Percentiles rank a stretch among this genome's conserved stretches.
phyloP scores from a whole-genome alignment of 108 stramenopile species.

The Nitzschia inconspicua region DNA sequence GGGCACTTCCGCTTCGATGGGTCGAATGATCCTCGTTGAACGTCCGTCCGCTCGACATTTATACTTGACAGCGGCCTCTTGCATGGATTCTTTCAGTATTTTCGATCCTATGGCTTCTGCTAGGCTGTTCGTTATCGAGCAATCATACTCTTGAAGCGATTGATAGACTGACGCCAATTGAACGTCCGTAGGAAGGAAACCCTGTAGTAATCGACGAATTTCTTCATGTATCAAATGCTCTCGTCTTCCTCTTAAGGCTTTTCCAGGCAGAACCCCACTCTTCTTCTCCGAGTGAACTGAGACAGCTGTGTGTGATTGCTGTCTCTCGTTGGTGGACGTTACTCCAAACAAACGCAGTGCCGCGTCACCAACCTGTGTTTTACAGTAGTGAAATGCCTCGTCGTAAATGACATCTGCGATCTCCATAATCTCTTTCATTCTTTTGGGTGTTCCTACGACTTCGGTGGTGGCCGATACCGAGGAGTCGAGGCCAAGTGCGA shows the following conservation, averaged over 20 bases:
- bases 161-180: not conserved
- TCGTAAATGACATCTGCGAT: constrained; percentile 17
- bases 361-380: not conserved
- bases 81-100: constrained; percentile 44
- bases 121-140: constrained; percentile 4
- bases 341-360: constrained; percentile 27
- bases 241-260: constrained; percentile 28
- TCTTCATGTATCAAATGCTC: constrained; percentile 27
- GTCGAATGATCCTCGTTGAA: constrained; percentile 28
- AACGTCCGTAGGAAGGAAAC: constrained; percentile 3
- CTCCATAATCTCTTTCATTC: not conserved
- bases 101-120: constrained; percentile 37
- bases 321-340: not conserved
- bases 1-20: constrained; percentile 20
- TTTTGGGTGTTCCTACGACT: not conserved
- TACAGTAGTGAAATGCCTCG: constrained; percentile 8
- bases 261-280: constrained; percentile 13
- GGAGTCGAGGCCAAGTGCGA: constrained; percentile 31
- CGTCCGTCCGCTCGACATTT: constrained; percentile 60
- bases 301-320: no score
- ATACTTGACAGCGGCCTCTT: constrained; percentile 22
- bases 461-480: not conserved
- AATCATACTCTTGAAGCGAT: not conserved
- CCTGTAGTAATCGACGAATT: constrained; percentile 13
- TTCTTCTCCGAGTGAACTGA: constrained; percentile 21